Base-by-base conservation (phyloP, 441 rosid genomes). In the Melastoma candidum region DNA sequence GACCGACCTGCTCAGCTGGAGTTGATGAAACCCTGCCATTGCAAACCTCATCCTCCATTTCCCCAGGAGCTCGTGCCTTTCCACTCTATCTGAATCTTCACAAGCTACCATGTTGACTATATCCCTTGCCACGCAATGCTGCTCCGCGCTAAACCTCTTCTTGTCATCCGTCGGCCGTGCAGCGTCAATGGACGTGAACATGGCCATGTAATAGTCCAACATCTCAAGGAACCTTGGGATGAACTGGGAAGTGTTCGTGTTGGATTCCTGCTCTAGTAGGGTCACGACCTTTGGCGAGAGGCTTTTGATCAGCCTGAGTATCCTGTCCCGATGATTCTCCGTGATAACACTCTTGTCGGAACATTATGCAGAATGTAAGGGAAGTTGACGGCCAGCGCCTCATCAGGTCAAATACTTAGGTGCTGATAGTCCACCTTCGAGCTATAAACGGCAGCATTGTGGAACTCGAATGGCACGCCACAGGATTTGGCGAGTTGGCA, bases 291-390 rank as follows among this genome's bases (percentile, higher is more conserved):
- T 78, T 1, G 90, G 87, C 2, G 82, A 71, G 64, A 82, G 50
- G 49, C 81, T 74, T 68, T 82, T 82, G 36, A 77, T 74, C 53
- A 82, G 62, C 65, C 87, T 75, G 57, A 83, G 56, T 46, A 83
- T 29, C 49, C 75, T 55, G 61, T 83, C 90, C 58, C 90, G 69
- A 51, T 76, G 87, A 67, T 78, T 83, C 68, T 49, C 59, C 0
- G 70, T 77, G 73, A 62, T 74, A 59, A 83, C 90, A 25, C 87
- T 83, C 78, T 83, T 87, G 39, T 80, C 0, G 87, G 84, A 74
- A 83, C 75, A 76, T 80, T 87, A 61, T 80, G 90, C 61, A 83
- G 59, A 22, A 80, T 67, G 12, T 58, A 83, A 6, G 90, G 87
- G 51, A 80, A 74, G 69, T 78, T 83, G 65, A 83, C 90, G 2